A percentile compares a stretch with the other conserved stretches of the same genome.
These are phyloP conservation scores for Allantophomopsis cytisporea DNA, from an alignment of 2,329 filamentous ascomycete genomes.

Conservation along the genomic window DNA sequence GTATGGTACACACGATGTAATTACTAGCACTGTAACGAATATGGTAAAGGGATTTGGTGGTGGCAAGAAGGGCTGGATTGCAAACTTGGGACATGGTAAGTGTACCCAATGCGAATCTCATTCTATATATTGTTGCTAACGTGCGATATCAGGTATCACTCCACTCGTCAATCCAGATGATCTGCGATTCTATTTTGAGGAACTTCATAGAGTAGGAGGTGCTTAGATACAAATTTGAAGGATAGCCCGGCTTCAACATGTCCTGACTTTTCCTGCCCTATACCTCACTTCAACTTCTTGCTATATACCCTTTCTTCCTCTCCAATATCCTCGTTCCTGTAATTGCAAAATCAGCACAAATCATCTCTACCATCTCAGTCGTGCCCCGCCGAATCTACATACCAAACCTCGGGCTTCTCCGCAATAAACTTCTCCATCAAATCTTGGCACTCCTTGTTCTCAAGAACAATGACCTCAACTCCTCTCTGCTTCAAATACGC, in stretches of 20 bases:
- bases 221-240: conserved; percentile 5
- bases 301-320: conserved; percentile 28
- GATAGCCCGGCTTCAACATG: too few species aligned
- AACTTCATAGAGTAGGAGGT: conserved; percentile 62
- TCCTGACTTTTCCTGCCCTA: too few species aligned
- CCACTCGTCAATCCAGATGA: conserved; percentile 90
- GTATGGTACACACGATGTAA: conserved; percentile 71
- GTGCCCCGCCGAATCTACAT: conserved; percentile 16
- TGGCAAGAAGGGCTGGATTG: conserved; percentile 87
- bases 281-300: conserved; percentile 15
- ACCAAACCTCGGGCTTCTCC: conserved; percentile 60
- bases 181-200: conserved; percentile 85
- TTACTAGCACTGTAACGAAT: conserved; percentile 67
- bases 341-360: too few species aligned
- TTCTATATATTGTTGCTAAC: conserved; percentile 5
- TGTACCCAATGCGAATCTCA: conserved; percentile 3
- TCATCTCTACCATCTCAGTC: background rate
- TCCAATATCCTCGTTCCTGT: conserved; percentile 45
- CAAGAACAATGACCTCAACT: conserved; percentile 59
- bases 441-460: conserved; percentile 48
- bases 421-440: conserved; percentile 62
- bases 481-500: conserved; percentile 53
- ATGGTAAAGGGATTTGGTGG: conserved; percentile 79
- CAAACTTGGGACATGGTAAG: conserved; percentile 88
- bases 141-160: conserved; percentile 57